Evolutionary conservation across 2,329 filamentous ascomycete genomes (phyloP).

Genomic region (Phialemonium atrogriseum): DNA sequence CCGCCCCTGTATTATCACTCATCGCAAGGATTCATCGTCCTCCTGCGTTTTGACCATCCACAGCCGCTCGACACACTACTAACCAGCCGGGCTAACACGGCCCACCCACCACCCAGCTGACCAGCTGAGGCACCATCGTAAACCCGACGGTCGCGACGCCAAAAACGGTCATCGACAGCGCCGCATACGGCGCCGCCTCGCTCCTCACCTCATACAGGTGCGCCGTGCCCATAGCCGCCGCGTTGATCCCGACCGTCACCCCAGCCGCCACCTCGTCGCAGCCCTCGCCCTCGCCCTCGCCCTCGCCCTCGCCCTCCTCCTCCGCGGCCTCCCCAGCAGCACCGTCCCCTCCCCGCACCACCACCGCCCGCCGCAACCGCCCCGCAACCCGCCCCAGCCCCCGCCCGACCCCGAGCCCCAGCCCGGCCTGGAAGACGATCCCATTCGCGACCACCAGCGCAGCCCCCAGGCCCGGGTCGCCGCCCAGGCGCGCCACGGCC

Average conservation of each 20-base stretch:
- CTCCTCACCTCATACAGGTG: constrained; percentile 47
- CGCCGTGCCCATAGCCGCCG: constrained; percentile 51
- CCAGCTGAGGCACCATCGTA: constrained; percentile 38
- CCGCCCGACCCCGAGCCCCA: constrained; percentile 19
- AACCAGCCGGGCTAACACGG: too few species aligned
- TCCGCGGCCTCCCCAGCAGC: neutral
- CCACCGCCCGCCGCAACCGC: neutral
- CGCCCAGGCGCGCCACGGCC: constrained; percentile 33
- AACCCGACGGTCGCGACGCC: constrained; percentile 48
- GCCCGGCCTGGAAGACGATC: constrained; percentile 28
- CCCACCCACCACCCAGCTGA: constrained; percentile 27
- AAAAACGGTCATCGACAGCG: constrained; percentile 48
- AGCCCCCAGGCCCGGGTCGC: constrained; percentile 38
- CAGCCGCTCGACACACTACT: too few species aligned
- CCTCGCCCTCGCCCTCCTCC: constrained; percentile 9
- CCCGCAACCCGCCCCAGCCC: constrained; percentile 11
- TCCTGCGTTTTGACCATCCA: too few species aligned
- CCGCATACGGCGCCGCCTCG: constrained; percentile 46
- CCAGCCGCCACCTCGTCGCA: constrained; percentile 34
- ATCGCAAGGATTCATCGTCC: too few species aligned
- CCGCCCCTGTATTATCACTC: too few species aligned
- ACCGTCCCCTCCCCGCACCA: too few species aligned
- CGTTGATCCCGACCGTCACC: constrained; percentile 48
- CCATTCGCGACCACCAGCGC: constrained; percentile 44
- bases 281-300: constrained; percentile 17